Base-by-base conservation (phyloP, 345 rosid genomes). In the Syzygium aromaticum region DNA sequence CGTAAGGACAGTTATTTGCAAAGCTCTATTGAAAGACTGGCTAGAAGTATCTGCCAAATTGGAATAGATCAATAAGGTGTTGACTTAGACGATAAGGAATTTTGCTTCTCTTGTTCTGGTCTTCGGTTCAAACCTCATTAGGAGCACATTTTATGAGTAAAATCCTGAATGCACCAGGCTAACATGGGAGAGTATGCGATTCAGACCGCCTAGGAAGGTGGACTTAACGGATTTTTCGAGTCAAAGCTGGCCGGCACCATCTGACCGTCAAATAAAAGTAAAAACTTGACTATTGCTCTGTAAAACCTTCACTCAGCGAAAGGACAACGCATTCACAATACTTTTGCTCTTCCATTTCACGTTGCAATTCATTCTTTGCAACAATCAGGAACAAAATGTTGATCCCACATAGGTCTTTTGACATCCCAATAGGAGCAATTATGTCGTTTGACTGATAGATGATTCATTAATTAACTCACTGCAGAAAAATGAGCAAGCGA, bases 181-280 rank as follows among this genome's bases (percentile, higher is more conserved):
- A 1, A n/a, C 0, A 0, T n/a, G 8, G 9, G 3, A 61, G 33
- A n/a, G 5, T n/a, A 17, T 2, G 2, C 14, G 33, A 0, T n/a
- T n/a, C 17, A 9, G 19, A 61, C 38, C 0, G 0, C 17, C 73
- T 61, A 13, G 15, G 19, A n/a, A 61, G 73, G 19, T 13, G 33
- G 1, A 61, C 73, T 61, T 61, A 17, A 16, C 73, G 13, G 38
- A 61, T n/a, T 43, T 43, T 43, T 5, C 6, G 38, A 61, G 38
- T n/a, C 19, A 61, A n/a, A 61, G 17, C 30, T 61, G 73, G 73
- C 64, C 0, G 0, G 30, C 64, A 59, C 64, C 64, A 59, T 61
- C 73, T 14, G 73, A 61, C 33, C 10, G 33, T n/a, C 14, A 61
- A 30, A 64, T 30, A 30, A 16, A 64, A 30, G 33, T 64, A 16